These are phyloP conservation scores for Prosopis cineraria DNA, from an alignment of 306 rosid species.

Conservation along the genomic window DNA sequence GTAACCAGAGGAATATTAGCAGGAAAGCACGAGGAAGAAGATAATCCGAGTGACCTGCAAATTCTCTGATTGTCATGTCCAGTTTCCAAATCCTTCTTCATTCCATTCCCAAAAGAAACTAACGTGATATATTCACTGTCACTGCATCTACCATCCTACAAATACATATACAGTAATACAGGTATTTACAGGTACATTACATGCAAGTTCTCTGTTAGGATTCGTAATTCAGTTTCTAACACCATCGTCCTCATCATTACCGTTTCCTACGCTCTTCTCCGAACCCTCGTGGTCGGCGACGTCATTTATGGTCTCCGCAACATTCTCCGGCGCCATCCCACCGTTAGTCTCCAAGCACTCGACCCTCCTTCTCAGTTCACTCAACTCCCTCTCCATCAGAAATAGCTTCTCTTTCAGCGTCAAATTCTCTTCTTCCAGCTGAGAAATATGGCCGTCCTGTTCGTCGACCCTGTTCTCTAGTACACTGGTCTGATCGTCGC, in stretches of 20 bases:
- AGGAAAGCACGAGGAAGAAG: too few species aligned
- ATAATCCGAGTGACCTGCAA: too few species aligned
- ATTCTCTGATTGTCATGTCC: too few species aligned
- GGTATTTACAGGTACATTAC: too few species aligned
- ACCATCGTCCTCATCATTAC: neutral
- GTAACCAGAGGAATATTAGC: too few species aligned
- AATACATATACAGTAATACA: too few species aligned
- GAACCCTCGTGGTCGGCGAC: slow-evolving; percentile 30
- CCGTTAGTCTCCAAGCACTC: slow-evolving; percentile 48
- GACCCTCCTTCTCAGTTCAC: slow-evolving; percentile 53
- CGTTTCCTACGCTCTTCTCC: slow-evolving; percentile 50
- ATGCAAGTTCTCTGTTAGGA: too few species aligned
- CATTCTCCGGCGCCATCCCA: slow-evolving; percentile 41
- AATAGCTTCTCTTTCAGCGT: slow-evolving; percentile 63
- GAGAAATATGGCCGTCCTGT: slow-evolving; percentile 63
- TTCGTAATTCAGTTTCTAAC: neutral
- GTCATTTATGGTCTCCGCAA: slow-evolving; percentile 42
- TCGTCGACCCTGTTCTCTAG: slow-evolving; percentile 71
- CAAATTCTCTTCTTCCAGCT: slow-evolving; percentile 68
- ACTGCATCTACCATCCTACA: too few species aligned
- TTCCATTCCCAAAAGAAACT: too few species aligned
- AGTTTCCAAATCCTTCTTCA: too few species aligned
- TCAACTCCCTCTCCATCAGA: slow-evolving; percentile 65
- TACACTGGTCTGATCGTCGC: slow-evolving; percentile 52
- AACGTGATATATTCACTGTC: too few species aligned